These are phyloP conservation scores for Cryptococcus hybrid DNA, from an alignment of 1,284 basidiomycete genomes.

Conservation along the genomic window DNA sequence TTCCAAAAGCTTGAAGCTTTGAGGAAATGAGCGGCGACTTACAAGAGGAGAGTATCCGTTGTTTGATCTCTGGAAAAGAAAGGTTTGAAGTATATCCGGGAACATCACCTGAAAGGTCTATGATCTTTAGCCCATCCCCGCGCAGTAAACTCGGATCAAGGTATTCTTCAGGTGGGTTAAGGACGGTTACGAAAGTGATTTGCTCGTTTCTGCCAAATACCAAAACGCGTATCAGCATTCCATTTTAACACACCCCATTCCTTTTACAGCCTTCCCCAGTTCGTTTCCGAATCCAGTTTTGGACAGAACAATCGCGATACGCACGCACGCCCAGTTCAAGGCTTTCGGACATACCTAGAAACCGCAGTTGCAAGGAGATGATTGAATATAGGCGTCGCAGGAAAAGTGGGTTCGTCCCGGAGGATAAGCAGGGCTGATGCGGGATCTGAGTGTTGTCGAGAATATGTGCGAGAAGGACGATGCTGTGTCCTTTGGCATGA, in stretches of 20 bases:
- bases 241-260: not conserved
- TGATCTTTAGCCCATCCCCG: slow-evolving; percentile 1
- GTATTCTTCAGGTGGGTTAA: slow-evolving; percentile 19
- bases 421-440: slow-evolving; percentile 42
- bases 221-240: not conserved
- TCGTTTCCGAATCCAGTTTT: too few relatives aligned
- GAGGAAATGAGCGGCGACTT: slow-evolving; percentile 1
- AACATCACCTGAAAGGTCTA: slow-evolving; percentile 26
- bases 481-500: too few relatives aligned
- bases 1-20: too few relatives aligned
- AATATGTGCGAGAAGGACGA: slow-evolving; percentile 19
- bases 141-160: slow-evolving; percentile 2
- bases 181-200: slow-evolving; percentile 15
- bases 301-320: not conserved
- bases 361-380: slow-evolving; percentile 23
- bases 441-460: slow-evolving; percentile 37
- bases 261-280: too few relatives aligned
- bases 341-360: slow-evolving; percentile 14
- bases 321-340: not conserved
- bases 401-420: slow-evolving; percentile 22
- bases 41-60: slow-evolving; percentile 22
- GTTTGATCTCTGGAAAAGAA: slow-evolving; percentile 6
- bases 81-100: slow-evolving; percentile 15
- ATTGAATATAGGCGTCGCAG: slow-evolving; percentile 24
- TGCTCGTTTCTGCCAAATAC: slow-evolving; percentile 3